Evolutionary conservation across 768 basidiomycete genomes (phyloP).

Genomic region (Pisolithus orientalis): DNA sequence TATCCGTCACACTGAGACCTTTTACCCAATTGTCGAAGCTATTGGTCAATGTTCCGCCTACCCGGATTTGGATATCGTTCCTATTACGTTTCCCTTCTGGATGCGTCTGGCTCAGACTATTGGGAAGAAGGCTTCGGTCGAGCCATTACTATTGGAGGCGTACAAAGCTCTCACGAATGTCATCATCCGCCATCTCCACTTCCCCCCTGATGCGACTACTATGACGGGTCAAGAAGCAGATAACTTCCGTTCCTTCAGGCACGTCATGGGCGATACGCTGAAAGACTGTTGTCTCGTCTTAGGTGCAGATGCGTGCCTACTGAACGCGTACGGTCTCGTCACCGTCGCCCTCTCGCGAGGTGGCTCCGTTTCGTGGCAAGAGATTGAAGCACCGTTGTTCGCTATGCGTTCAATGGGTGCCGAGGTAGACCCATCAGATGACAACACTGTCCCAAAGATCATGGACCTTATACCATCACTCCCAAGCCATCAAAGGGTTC

Average conservation of each 20-base stretch:
- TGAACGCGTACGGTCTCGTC: conserved; percentile 77
- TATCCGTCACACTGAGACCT: conserved; percentile 83
- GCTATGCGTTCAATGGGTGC: conserved; percentile 98
- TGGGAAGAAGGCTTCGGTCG: conserved; percentile 64
- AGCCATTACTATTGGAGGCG: conserved; percentile 74
- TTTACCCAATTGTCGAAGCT: conserved; percentile 92
- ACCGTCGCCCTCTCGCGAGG: conserved; percentile 61
- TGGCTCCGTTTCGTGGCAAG: conserved; percentile 78
- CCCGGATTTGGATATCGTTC: conserved; percentile 90
- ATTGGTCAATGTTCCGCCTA: conserved; percentile 92
- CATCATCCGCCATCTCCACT: conserved; percentile 87
- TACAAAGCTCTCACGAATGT: conserved; percentile 80
- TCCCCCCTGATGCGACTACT: conserved; percentile 65
- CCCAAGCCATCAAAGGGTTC: conserved; percentile 84
- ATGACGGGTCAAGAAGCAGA: conserved; percentile 84
- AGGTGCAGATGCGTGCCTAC: conserved; percentile 77
- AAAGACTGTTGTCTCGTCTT: conserved; percentile 98
- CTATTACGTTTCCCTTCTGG: conserved; percentile 98
- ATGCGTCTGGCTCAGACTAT: conserved; percentile 91
- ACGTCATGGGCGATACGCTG: conserved; percentile 97
- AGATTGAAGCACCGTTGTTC: conserved; percentile 95
- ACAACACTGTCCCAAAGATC: conserved; percentile 87
- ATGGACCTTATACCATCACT: conserved; percentile 91
- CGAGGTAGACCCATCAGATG: conserved; percentile 77
- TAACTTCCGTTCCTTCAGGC: conserved; percentile 90